Percentiles rank a stretch among this genome's conserved stretches.
Evolutionary conservation across 129 eudicot genomes (phyloP).

Genomic region (Ambrosia artemisiifolia): DNA sequence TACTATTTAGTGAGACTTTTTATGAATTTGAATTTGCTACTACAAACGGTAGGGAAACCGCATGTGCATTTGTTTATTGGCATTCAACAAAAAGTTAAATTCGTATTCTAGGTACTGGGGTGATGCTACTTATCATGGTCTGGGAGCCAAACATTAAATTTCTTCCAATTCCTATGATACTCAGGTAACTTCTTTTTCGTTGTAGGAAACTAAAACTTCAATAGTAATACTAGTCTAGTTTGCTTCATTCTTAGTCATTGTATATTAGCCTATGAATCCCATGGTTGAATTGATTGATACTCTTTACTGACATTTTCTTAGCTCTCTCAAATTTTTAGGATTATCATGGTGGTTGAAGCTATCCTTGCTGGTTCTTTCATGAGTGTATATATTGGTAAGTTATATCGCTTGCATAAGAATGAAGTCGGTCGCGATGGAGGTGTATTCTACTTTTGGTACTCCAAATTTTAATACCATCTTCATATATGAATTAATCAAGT

Average conservation of each 20-base stretch:
- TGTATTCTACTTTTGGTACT: slow-evolving; percentile 5
- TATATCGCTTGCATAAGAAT: slow-evolving; percentile 12
- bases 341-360: slow-evolving; percentile 86
- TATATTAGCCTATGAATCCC: slow-evolving; percentile 1
- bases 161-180: slow-evolving; percentile 59
- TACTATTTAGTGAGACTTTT: not conserved
- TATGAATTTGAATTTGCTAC: not conserved
- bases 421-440: not conserved
- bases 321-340: slow-evolving; percentile 55
- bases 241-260: not conserved
- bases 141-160: slow-evolving; percentile 71
- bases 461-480: slow-evolving; percentile 3
- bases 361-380: slow-evolving; percentile 73
- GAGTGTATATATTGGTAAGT: slow-evolving; percentile 82
- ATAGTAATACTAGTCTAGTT: not conserved
- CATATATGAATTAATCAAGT: slow-evolving; percentile 5
- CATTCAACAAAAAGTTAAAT: not conserved
- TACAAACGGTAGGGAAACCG: slow-evolving; percentile 4
- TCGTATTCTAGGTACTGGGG: slow-evolving; percentile 69
- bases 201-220: not conserved
- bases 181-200: slow-evolving; percentile 47
- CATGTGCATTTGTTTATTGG: not conserved
- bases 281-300: not conserved
- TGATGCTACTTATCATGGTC: slow-evolving; percentile 81
- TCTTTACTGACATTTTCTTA: slow-evolving; percentile 10